These are phyloP conservation scores for Diaporthe longicolla DNA, from an alignment of 2,329 filamentous ascomycete species.

Conservation along the genomic window DNA sequence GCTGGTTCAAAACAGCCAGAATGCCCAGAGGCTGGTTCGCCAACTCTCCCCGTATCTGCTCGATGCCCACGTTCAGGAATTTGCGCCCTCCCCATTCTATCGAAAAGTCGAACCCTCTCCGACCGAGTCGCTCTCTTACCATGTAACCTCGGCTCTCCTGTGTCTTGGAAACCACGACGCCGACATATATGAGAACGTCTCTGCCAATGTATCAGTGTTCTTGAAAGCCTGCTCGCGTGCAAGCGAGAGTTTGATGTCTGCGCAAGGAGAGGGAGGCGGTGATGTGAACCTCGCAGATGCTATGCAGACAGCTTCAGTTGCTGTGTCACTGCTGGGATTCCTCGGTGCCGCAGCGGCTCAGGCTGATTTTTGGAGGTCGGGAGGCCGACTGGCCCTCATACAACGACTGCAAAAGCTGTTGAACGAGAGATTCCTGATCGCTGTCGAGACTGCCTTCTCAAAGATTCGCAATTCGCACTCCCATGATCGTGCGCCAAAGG, in stretches of 20 bases:
- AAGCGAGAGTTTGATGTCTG: slow-evolving; percentile 68
- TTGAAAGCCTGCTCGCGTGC: slow-evolving; percentile 77
- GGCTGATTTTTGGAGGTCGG: slow-evolving; percentile 83
- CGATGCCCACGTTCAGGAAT: slow-evolving; percentile 84
- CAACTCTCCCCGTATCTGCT: slow-evolving; percentile 89
- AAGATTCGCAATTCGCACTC: slow-evolving; percentile 86
- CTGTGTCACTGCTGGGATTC: slow-evolving; percentile 91
- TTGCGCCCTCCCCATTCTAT: slow-evolving; percentile 85
- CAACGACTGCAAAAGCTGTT: slow-evolving; percentile 80
- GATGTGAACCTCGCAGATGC: slow-evolving; percentile 75
- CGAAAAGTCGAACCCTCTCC: slow-evolving; percentile 88
- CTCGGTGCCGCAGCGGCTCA: slow-evolving; percentile 85
- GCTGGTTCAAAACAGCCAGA: slow-evolving; percentile 76
- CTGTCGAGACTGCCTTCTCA: slow-evolving; percentile 90
- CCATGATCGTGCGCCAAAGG: slow-evolving; percentile 75
- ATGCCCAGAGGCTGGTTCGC: slow-evolving; percentile 82
- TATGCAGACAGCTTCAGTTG: slow-evolving; percentile 79
- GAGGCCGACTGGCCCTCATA: slow-evolving; percentile 81
- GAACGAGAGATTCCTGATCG: slow-evolving; percentile 86
- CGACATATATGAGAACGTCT: slow-evolving; percentile 75
- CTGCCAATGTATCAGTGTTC: slow-evolving; percentile 78
- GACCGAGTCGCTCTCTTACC: slow-evolving; percentile 85
- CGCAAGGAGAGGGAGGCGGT: slow-evolving; percentile 68
- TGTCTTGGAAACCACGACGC: slow-evolving; percentile 81
- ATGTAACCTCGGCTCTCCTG: slow-evolving; percentile 86